phyloP scores from a whole-genome alignment of 306 rosid species.

The Fagus sylvatica region DNA sequence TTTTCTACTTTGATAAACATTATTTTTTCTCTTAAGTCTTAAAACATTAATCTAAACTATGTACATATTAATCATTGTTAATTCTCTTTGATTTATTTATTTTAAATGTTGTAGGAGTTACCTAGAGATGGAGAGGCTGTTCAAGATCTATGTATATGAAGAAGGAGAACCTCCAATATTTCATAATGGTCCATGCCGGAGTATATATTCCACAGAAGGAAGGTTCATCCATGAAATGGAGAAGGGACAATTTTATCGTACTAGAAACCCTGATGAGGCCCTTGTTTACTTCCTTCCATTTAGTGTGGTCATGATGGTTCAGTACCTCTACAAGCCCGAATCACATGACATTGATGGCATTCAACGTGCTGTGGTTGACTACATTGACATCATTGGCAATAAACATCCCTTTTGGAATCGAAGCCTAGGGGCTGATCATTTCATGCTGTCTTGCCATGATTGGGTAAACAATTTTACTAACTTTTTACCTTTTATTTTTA shows the following conservation, averaged over 20 bases:
- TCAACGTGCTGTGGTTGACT: conserved; percentile 34
- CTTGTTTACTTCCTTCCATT: conserved; percentile 52
- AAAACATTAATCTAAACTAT: no score
- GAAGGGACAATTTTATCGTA: conserved; percentile 39
- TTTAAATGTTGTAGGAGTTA: conserved; percentile 42
- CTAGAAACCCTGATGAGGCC: conserved; percentile 52
- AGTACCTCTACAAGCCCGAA: conserved; percentile 26
- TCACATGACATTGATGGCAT: conserved; percentile 9
- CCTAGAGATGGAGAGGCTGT: conserved; percentile 57
- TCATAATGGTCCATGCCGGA: conserved; percentile 47
- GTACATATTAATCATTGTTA: not conserved
- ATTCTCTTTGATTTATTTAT: not conserved
- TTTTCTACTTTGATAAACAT: no score
- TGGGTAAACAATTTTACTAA: conserved; percentile 30
- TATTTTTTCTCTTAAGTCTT: no score
- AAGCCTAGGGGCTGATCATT: conserved; percentile 54
- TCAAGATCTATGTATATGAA: conserved; percentile 60
- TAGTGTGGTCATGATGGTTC: conserved; percentile 49
- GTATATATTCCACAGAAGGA: conserved; percentile 55
- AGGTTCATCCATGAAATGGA: conserved; percentile 57
- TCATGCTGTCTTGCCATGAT: conserved; percentile 70
- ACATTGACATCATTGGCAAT: conserved; percentile 33
- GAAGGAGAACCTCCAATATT: conserved; percentile 63
- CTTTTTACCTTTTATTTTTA: no score
- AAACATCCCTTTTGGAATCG: conserved; percentile 60